A percentile compares a stretch with the other conserved stretches of the same genome.
phyloP scores from a whole-genome alignment of 768 basidiomycete genomes.

The Butyriboletus loyo region DNA sequence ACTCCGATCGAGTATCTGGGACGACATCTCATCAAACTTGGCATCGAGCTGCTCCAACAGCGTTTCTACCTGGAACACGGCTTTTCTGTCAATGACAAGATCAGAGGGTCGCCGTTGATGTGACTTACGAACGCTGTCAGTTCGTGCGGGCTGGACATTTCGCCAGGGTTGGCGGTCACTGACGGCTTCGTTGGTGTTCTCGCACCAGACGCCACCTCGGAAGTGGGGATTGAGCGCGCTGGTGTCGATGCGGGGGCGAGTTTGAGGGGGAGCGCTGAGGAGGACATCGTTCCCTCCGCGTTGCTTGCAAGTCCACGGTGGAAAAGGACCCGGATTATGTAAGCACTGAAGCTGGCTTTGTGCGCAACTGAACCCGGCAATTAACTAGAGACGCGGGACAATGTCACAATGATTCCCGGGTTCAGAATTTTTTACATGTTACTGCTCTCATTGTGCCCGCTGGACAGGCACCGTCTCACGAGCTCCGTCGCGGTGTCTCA shows the following conservation, averaged over 20 bases:
- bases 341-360: background rate
- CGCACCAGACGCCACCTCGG: conserved; percentile 21
- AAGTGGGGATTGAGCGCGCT: conserved; percentile 33
- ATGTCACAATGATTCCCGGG: too few relatives aligned
- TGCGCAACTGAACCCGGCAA: too few relatives aligned
- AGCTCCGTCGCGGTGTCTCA: conserved; percentile 1
- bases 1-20: conserved; percentile 84
- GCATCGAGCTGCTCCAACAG: conserved; percentile 84
- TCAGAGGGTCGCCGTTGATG: conserved; percentile 4
- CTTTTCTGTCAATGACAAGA: background rate
- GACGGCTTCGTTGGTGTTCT: conserved; percentile 50
- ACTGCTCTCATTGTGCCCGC: background rate
- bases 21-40: conserved; percentile 92
- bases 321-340: conserved; percentile 3
- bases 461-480: background rate
- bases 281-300: conserved; percentile 31
- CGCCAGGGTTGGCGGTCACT: conserved; percentile 40
- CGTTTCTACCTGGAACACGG: conserved; percentile 68
- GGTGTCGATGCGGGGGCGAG: conserved; percentile 55
- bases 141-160: conserved; percentile 92
- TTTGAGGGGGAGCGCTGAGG: conserved; percentile 67
- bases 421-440: too few relatives aligned
- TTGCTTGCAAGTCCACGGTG: background rate
- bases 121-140: conserved; percentile 85
- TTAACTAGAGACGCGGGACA: too few relatives aligned